These are phyloP conservation scores for Cryptococcus sp. DNA, from an alignment of 1,284 basidiomycete species.

Conservation along the genomic window DNA sequence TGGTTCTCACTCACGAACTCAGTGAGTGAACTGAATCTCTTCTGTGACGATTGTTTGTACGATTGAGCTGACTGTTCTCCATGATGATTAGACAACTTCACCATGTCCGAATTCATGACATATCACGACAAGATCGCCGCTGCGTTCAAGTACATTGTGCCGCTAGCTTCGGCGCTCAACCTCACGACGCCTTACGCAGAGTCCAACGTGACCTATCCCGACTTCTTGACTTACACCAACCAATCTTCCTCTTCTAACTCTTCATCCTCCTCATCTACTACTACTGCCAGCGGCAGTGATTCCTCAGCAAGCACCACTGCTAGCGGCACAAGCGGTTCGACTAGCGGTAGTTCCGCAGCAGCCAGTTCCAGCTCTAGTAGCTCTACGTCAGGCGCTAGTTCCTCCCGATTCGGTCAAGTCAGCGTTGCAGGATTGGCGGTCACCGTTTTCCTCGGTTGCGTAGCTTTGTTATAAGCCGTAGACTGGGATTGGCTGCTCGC, in stretches of 20 bases:
- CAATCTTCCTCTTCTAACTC: slow-evolving; percentile 3
- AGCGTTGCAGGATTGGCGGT: not conserved
- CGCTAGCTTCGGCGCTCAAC: slow-evolving; percentile 52
- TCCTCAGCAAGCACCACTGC: not conserved
- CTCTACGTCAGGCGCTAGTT: not conserved
- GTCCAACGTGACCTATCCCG: slow-evolving; percentile 47
- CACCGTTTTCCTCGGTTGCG: not conserved
- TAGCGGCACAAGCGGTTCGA: slow-evolving; percentile 1
- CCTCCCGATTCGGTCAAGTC: not conserved
- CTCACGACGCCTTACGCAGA: slow-evolving; percentile 56
- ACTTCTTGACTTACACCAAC: slow-evolving; percentile 31
- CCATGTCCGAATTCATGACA: slow-evolving; percentile 48
- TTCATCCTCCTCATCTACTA: not conserved
- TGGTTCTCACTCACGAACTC: slow-evolving; percentile 56
- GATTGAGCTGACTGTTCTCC: not conserved
- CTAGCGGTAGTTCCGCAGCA: not conserved
- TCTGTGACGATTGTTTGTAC: no score
- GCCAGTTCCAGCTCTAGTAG: not conserved
- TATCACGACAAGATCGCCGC: slow-evolving; percentile 45
- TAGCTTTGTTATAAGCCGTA: no score
- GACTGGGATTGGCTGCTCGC: no score
- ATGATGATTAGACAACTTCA: slow-evolving; percentile 43
- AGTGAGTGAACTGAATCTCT: slow-evolving; percentile 28
- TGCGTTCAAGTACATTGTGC: slow-evolving; percentile 49
- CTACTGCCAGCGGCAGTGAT: not conserved